These are phyloP conservation scores for Penicillium paxilli DNA, from an alignment of 495 filamentous ascomycete species.

Conservation along the genomic window DNA sequence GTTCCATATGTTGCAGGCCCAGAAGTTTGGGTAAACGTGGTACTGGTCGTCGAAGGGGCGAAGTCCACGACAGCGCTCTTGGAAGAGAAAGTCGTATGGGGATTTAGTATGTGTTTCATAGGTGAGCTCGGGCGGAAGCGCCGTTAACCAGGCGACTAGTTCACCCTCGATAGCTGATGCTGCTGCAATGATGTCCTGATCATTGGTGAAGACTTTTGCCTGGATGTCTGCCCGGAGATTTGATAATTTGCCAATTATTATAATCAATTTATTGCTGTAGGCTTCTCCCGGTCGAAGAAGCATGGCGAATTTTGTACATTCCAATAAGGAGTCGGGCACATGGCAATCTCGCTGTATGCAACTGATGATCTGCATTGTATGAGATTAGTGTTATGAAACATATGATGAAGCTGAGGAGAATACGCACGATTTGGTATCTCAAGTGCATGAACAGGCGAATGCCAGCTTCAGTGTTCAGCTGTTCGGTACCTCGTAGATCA, in stretches of 20 bases:
- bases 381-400: neutral
- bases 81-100: constrained; percentile 21
- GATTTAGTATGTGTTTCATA: constrained; percentile 31
- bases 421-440: constrained; percentile 46
- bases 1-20: constrained; percentile 60
- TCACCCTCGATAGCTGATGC: constrained; percentile 53
- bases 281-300: constrained; percentile 35
- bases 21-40: constrained; percentile 59
- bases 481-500: constrained; percentile 53
- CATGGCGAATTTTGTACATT: constrained; percentile 35
- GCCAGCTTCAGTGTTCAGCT: constrained; percentile 56
- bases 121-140: constrained; percentile 38
- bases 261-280: constrained; percentile 36
- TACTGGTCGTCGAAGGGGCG: constrained; percentile 54
- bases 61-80: constrained; percentile 25
- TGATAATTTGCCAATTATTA: constrained; percentile 43
- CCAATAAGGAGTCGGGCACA: constrained; percentile 36
- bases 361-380: constrained; percentile 32
- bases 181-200: constrained; percentile 43
- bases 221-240: constrained; percentile 48
- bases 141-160: constrained; percentile 42
- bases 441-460: constrained; percentile 59
- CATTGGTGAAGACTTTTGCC: constrained; percentile 31
- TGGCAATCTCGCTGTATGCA: constrained; percentile 38
- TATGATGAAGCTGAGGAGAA: neutral